These are phyloP conservation scores for Ambrosia trifida DNA, from an alignment of 129 eudicot species.

Conservation along the genomic window DNA sequence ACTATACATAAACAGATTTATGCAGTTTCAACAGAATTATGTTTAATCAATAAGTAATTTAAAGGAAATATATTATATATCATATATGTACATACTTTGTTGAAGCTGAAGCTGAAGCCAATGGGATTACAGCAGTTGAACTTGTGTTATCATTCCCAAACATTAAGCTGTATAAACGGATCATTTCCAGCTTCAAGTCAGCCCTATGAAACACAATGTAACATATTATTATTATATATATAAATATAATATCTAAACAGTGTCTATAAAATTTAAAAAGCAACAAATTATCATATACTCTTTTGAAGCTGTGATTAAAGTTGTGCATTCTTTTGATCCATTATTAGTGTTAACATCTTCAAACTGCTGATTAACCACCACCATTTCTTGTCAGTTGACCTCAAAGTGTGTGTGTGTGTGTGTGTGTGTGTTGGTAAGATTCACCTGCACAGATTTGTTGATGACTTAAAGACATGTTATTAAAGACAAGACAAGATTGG, in stretches of 20 bases:
- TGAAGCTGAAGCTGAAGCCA: slow-evolving; percentile 13
- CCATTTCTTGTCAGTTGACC: slow-evolving; percentile 15
- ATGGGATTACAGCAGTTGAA: slow-evolving; percentile 11
- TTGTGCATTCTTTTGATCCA: too few relatives aligned
- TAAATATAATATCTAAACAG: too few relatives aligned
- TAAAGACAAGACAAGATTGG: neutral
- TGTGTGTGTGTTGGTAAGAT: neutral
- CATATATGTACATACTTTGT: slow-evolving; percentile 25
- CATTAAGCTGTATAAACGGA: neutral
- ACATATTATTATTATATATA: too few relatives aligned
- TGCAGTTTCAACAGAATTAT: neutral
- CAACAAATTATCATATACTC: slow-evolving; percentile 19
- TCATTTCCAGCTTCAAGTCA: neutral
- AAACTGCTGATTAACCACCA: neutral
- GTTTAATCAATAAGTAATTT: neutral
- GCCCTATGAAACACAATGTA: slow-evolving; percentile 4
- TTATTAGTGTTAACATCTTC: slow-evolving; percentile 26
- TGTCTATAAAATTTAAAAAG: too few relatives aligned
- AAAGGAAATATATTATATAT: too few relatives aligned
- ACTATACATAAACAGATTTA: neutral
- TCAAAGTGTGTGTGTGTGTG: neutral
- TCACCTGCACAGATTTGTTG: neutral
- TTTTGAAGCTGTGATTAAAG: slow-evolving; percentile 12
- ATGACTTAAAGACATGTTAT: neutral
- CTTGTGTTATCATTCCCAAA: slow-evolving; percentile 13